Evolutionary conservation across 2,329 filamentous ascomycete genomes (phyloP).

Genomic region (Xylaria digitata): DNA sequence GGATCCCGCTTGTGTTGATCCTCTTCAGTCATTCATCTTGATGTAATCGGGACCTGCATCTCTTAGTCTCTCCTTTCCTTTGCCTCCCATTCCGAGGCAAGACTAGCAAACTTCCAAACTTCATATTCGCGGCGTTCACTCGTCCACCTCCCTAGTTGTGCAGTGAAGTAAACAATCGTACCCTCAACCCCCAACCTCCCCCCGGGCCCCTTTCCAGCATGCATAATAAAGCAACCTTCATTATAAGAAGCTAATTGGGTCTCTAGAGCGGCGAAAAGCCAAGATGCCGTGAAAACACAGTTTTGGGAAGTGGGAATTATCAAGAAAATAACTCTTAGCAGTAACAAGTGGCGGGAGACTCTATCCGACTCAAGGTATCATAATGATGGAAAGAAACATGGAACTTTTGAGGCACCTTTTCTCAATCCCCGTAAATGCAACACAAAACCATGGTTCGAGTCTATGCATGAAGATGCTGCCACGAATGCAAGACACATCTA

Average conservation of each 20-base stretch:
- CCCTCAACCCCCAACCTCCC: neutral
- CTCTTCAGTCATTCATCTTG: constrained; percentile 26
- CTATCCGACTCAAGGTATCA: constrained; percentile 57
- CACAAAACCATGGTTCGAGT: constrained; percentile 54
- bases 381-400: constrained; percentile 52
- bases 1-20: constrained; percentile 13
- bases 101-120: constrained; percentile 40
- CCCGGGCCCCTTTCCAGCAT: constrained; percentile 7
- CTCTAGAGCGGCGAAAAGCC: constrained; percentile 34
- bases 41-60: constrained; percentile 4
- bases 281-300: constrained; percentile 44
- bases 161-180: constrained; percentile 3
- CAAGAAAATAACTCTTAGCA: constrained; percentile 43
- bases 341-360: constrained; percentile 48
- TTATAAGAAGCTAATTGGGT: constrained; percentile 30
- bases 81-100: constrained; percentile 25
- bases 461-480: constrained; percentile 55
- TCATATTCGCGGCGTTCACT: constrained; percentile 21
- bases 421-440: constrained; percentile 58
- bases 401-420: constrained; percentile 60
- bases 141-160: constrained; percentile 17
- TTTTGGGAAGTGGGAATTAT: constrained; percentile 40
- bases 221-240: constrained; percentile 36
- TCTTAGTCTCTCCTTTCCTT: neutral
- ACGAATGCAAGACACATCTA: constrained; percentile 54